A percentile compares a stretch with the other conserved stretches of the same genome.
Evolutionary conservation across 1,284 basidiomycete species (phyloP).

Genomic region (Entoloma clypeatum): DNA sequence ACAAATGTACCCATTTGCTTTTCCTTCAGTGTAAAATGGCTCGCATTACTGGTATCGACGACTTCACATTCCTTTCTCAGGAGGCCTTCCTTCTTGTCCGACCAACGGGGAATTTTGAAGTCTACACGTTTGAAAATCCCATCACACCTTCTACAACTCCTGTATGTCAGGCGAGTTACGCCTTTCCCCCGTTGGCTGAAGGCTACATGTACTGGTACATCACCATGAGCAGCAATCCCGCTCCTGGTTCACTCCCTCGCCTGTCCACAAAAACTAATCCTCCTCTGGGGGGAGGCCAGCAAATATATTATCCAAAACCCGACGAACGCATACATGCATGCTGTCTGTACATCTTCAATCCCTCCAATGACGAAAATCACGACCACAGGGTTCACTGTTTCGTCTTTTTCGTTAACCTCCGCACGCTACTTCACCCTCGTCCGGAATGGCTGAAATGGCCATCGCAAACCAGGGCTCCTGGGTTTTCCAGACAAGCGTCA

Average conservation of each 20-base stretch:
- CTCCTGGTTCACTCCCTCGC: slow-evolving; percentile 35
- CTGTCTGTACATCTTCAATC: slow-evolving; percentile 42
- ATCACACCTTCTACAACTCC: slow-evolving; percentile 26
- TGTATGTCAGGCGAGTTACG: slow-evolving; percentile 33
- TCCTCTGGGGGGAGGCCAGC: slow-evolving; percentile 18
- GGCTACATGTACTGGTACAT: slow-evolving; percentile 48
- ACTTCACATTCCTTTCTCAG: slow-evolving; percentile 46
- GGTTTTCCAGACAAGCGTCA: slow-evolving; percentile 4
- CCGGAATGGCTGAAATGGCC: slow-evolving; percentile 26
- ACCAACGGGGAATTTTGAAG: slow-evolving; percentile 42
- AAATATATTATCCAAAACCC: slow-evolving; percentile 39
- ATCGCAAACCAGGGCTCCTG: slow-evolving; percentile 1
- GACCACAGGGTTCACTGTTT: slow-evolving; percentile 38
- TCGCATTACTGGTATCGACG: slow-evolving; percentile 40
- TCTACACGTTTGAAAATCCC: slow-evolving; percentile 43
- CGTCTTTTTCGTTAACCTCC: slow-evolving; percentile 46
- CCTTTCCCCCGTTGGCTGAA: slow-evolving; percentile 38
- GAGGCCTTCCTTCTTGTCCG: slow-evolving; percentile 42
- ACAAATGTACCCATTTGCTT: not conserved
- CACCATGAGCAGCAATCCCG: slow-evolving; percentile 44
- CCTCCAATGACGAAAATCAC: slow-evolving; percentile 28
- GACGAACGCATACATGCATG: slow-evolving; percentile 47
- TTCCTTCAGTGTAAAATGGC: slow-evolving; percentile 35
- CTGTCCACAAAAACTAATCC: slow-evolving; percentile 1
- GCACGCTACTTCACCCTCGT: slow-evolving; percentile 38